A percentile compares a stretch with the other conserved stretches of the same genome.
Evolutionary conservation across 306 rosid genomes (phyloP).

Genomic region (Gillenia trifoliata): DNA sequence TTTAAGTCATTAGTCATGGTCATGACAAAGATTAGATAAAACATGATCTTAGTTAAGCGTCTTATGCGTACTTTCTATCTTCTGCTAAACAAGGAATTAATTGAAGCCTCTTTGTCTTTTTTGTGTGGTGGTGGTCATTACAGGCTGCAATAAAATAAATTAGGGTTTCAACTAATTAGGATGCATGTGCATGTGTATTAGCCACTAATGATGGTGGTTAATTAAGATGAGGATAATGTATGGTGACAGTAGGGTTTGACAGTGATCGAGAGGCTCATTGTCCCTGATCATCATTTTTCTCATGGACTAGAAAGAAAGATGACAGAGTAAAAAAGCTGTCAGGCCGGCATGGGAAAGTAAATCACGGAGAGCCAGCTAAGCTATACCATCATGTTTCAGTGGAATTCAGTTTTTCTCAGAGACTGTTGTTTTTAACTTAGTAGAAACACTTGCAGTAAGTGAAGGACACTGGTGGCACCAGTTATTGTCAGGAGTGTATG

Average conservation of each 20-base stretch:
- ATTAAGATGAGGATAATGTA: background rate
- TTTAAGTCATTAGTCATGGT: slow-evolving; percentile 12
- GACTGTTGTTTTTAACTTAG: background rate
- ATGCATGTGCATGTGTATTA: background rate
- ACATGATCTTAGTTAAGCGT: background rate
- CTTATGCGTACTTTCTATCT: background rate
- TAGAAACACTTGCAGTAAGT: too few relatives aligned
- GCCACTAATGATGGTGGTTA: background rate
- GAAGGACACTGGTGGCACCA: too few relatives aligned
- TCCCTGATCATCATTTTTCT: background rate
- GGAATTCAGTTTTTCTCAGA: background rate
- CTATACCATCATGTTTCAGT: background rate
- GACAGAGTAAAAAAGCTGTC: background rate
- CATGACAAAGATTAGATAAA: slow-evolving; percentile 5
- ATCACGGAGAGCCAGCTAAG: background rate
- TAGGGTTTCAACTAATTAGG: background rate
- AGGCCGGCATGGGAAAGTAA: background rate
- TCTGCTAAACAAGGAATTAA: background rate
- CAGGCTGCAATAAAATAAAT: background rate
- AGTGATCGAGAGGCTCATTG: background rate
- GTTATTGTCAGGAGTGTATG: background rate
- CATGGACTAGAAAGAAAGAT: background rate
- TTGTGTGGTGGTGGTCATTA: background rate
- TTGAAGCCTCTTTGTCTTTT: background rate
- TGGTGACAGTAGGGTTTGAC: background rate